These are phyloP conservation scores for Aspergillus awamori DNA, from an alignment of 2,329 filamentous ascomycete species.

Conservation along the genomic window DNA sequence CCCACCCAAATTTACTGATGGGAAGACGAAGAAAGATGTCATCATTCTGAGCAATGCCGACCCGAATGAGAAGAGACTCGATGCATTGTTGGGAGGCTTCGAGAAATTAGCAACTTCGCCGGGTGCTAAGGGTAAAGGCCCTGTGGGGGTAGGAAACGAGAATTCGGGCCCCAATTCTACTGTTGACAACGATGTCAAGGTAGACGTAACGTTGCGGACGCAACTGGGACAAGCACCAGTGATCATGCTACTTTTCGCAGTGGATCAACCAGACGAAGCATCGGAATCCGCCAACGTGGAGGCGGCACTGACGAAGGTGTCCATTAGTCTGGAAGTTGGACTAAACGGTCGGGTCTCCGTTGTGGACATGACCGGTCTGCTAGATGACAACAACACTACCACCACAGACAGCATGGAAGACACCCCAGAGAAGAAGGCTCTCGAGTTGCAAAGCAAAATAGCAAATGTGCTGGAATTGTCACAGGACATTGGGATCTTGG, in stretches of 20 bases:
- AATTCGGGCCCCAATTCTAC: conserved; percentile 1
- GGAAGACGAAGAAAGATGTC: conserved; percentile 22
- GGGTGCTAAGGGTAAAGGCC: conserved; percentile 11
- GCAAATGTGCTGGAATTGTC: conserved; percentile 45
- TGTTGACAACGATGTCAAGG: conserved; percentile 32
- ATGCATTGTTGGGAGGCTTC: conserved; percentile 50
- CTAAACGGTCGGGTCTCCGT: conserved; percentile 46
- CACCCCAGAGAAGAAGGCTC: conserved; percentile 22
- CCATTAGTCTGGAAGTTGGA: conserved; percentile 44
- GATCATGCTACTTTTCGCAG: conserved; percentile 42
- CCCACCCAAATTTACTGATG: conserved; percentile 11
- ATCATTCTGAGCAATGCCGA: conserved; percentile 46
- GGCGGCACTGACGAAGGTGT: conserved; percentile 28
- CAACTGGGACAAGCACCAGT: conserved; percentile 43
- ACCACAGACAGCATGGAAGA: conserved; percentile 22
- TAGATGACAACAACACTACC: conserved; percentile 21
- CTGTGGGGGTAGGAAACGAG: neutral
- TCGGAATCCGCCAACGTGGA: conserved; percentile 11
- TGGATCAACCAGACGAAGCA: conserved; percentile 20
- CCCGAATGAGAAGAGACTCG: conserved; percentile 55
- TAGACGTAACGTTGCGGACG: conserved; percentile 44
- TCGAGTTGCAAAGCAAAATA: conserved; percentile 38
- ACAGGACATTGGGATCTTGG: conserved; percentile 48
- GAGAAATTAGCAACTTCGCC: conserved; percentile 7
- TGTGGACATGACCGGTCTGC: conserved; percentile 41